Evolutionary conservation across 805 yeast species (phyloP).

Genomic region (Candida dendrica): DNA sequence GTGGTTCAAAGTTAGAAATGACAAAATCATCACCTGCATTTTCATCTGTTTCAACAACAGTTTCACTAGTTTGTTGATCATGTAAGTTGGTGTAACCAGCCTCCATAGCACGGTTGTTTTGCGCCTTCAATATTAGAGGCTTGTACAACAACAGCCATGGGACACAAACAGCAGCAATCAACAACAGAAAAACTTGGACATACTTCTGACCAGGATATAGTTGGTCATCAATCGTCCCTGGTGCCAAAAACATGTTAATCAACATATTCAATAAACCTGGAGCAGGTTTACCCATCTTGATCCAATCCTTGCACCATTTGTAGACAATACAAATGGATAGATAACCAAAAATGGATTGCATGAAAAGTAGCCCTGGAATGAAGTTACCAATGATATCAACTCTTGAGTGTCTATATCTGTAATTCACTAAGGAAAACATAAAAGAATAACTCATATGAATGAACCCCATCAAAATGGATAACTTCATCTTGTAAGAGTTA

Average conservation of each 20-base stretch:
- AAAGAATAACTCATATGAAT: slow-evolving; percentile 90
- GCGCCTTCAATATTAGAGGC: slow-evolving; percentile 64
- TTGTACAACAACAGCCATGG: slow-evolving; percentile 86
- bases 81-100: slow-evolving; percentile 43
- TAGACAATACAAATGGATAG: slow-evolving; percentile 77
- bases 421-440: slow-evolving; percentile 78
- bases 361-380: slow-evolving; percentile 86
- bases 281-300: slow-evolving; percentile 64
- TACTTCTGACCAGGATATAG: slow-evolving; percentile 73
- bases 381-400: slow-evolving; percentile 90
- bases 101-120: slow-evolving; percentile 41
- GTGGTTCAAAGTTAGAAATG: slow-evolving; percentile 40
- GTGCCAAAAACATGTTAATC: slow-evolving; percentile 90
- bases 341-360: slow-evolving; percentile 96
- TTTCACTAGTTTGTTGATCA: slow-evolving; percentile 24
- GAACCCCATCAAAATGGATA: slow-evolving; percentile 91
- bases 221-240: slow-evolving; percentile 79
- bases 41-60: slow-evolving; percentile 29
- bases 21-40: slow-evolving; percentile 41
- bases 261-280: slow-evolving; percentile 94
- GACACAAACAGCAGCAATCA: slow-evolving; percentile 80
- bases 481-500: slow-evolving; percentile 95
- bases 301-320: slow-evolving; percentile 95
- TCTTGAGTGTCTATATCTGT: slow-evolving; percentile 54
- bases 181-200: slow-evolving; percentile 64